Conservation (phyloP, 1,139 yeast species). For the Candida albicans region DNA sequence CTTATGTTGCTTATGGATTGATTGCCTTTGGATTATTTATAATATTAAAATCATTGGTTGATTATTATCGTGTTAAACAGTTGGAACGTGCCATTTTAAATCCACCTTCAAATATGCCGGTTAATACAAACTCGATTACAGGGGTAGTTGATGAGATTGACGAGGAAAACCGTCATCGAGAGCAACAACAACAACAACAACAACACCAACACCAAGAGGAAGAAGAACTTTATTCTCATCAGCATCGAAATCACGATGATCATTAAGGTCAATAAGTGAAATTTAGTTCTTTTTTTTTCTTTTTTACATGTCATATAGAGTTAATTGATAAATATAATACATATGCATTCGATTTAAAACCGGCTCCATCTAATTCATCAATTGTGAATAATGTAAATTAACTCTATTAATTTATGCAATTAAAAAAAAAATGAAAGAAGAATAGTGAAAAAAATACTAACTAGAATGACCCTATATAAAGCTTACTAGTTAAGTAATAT, state of each 20-base stretch:
- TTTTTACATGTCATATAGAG: neutral
- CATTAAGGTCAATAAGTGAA: neutral
- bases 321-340: neutral
- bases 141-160: constrained; percentile 7
- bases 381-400: neutral
- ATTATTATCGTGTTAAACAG: constrained; percentile 72
- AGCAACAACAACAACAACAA: constrained; percentile 1
- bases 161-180: constrained; percentile 2
- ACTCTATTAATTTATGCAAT: neutral
- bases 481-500: constrained; percentile 40
- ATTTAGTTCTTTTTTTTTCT: neutral
- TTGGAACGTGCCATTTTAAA: constrained; percentile 66
- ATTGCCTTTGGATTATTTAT: constrained; percentile 70
- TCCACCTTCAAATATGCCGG: constrained; percentile 8
- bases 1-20: constrained; percentile 55
- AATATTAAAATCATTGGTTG: constrained; percentile 63
- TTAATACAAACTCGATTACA: constrained; percentile 5
- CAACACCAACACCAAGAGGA: neutral
- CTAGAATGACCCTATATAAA: no score
- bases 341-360: neutral
- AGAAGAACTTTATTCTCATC: neutral
- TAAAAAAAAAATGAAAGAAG: no score
- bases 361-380: neutral
- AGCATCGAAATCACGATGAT: no score
- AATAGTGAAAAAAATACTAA: no score